Evolutionary conservation across 768 basidiomycete genomes (phyloP).

Genomic region (Pisolithus marmoratus): DNA sequence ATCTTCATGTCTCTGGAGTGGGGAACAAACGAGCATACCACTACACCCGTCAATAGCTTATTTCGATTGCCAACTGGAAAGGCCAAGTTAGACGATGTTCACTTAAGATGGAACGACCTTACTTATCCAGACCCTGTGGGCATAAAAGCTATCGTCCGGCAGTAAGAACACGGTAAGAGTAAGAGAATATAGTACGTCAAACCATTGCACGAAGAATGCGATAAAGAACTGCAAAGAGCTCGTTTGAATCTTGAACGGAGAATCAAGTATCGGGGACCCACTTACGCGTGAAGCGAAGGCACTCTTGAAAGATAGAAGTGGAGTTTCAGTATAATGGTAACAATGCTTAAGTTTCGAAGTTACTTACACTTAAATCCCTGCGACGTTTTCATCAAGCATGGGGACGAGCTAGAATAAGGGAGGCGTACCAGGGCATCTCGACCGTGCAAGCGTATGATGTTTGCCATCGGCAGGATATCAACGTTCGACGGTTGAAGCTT

Average conservation of each 20-base stretch:
- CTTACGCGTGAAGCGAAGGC: conserved; percentile 2
- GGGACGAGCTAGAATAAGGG: not conserved
- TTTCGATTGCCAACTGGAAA: conserved; percentile 16
- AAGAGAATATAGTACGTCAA: not conserved
- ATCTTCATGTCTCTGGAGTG: not conserved
- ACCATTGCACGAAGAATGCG: conserved; percentile 20
- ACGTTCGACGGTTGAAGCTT: not conserved
- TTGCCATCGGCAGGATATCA: not conserved
- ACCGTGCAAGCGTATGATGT: not conserved
- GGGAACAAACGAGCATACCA: conserved; percentile 7
- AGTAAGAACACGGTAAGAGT: not conserved
- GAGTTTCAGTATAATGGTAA: no score
- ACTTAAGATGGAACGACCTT: not conserved
- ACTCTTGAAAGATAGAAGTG: not conserved
- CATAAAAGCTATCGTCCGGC: conserved; percentile 14
- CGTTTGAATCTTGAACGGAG: not conserved
- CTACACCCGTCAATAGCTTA: conserved; percentile 6
- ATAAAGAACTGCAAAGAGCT: conserved; percentile 7
- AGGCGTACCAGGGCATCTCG: not conserved
- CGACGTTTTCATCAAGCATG: not conserved
- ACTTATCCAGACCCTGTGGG: conserved; percentile 26
- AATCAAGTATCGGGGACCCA: not conserved
- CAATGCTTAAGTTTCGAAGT: not conserved
- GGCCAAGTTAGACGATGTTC: not conserved
- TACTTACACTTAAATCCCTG: not conserved